Conservation (phyloP, 2,329 filamentous ascomycete species). For the Penicillium expansum region DNA sequence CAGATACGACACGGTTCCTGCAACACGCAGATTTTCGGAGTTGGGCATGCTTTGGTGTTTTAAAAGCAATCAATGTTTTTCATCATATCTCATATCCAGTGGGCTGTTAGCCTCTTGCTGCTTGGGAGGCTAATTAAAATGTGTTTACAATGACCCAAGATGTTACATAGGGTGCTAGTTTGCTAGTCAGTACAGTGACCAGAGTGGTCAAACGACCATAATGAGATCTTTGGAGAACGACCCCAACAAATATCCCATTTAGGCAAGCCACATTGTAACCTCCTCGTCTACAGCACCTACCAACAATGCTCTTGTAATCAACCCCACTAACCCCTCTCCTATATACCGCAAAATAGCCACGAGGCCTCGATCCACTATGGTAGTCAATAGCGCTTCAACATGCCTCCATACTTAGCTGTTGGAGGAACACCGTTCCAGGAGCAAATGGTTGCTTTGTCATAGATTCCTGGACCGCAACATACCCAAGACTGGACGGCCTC, state of each 20-base stretch:
- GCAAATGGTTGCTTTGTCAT: too few relatives aligned
- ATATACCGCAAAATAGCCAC: neutral
- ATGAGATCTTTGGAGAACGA: constrained; percentile 10
- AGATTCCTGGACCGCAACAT: too few relatives aligned
- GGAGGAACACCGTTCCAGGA: too few relatives aligned
- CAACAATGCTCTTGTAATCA: neutral
- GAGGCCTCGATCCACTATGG: neutral
- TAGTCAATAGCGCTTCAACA: neutral
- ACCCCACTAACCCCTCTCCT: neutral
- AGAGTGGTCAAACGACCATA: constrained; percentile 6
- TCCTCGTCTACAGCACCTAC: neutral
- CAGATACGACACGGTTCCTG: constrained; percentile 28
- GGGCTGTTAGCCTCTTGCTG: constrained; percentile 7
- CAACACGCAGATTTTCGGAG: constrained; percentile 17
- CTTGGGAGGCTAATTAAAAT: constrained; percentile 6
- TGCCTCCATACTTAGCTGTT: neutral
- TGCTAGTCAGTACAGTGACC: constrained; percentile 10
- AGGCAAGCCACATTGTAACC: neutral
- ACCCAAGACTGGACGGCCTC: too few relatives aligned
- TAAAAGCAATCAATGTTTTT: constrained; percentile 28
- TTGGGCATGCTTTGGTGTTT: constrained; percentile 28
- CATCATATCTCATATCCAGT: constrained; percentile 15
- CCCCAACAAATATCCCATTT: neutral
- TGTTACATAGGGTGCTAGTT: constrained; percentile 12
- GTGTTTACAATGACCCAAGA: constrained; percentile 9